phyloP scores from a whole-genome alignment of 2,329 filamentous ascomycete species.

The Bisporella sp. region DNA sequence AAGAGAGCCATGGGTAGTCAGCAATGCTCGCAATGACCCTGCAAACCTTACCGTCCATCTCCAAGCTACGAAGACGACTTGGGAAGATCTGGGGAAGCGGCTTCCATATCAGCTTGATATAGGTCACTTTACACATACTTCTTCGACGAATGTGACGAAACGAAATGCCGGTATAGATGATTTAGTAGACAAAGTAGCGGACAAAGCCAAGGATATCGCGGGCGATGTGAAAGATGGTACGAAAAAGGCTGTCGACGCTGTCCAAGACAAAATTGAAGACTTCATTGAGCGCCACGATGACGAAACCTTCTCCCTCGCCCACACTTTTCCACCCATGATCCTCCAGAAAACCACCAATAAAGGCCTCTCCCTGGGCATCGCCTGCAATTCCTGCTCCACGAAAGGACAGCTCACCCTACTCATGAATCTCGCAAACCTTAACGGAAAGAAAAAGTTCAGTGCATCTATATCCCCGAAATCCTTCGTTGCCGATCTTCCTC shows the following conservation, averaged over 20 bases:
- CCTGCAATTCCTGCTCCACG: too few species aligned
- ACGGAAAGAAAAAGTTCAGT: too few species aligned
- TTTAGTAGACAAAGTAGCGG: background rate
- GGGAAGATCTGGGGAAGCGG: slow-evolving; percentile 3
- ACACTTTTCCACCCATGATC: too few species aligned
- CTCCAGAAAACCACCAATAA: too few species aligned
- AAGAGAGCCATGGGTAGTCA: slow-evolving; percentile 7
- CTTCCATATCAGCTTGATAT: background rate
- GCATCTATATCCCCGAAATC: background rate
- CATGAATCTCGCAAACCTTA: too few species aligned
- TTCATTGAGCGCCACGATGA: background rate
- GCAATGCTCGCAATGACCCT: slow-evolving; percentile 1
- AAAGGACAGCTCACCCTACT: too few species aligned
- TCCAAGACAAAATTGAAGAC: slow-evolving; percentile 2
- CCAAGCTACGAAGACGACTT: slow-evolving; percentile 4
- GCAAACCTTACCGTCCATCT: slow-evolving; percentile 6
- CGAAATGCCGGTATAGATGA: background rate
- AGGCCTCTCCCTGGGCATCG: too few species aligned
- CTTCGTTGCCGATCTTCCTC: slow-evolving; percentile 3
- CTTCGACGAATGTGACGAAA: too few species aligned
- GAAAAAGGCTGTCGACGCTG: background rate
- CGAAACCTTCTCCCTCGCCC: too few species aligned
- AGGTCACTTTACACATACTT: background rate
- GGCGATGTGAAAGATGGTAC: background rate
- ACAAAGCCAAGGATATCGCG: background rate